Evolutionary conservation across 768 basidiomycete genomes (phyloP), one percentile per base, ranked within the genome.

Genomic region (Macrolepiota dolichaula): DNA sequence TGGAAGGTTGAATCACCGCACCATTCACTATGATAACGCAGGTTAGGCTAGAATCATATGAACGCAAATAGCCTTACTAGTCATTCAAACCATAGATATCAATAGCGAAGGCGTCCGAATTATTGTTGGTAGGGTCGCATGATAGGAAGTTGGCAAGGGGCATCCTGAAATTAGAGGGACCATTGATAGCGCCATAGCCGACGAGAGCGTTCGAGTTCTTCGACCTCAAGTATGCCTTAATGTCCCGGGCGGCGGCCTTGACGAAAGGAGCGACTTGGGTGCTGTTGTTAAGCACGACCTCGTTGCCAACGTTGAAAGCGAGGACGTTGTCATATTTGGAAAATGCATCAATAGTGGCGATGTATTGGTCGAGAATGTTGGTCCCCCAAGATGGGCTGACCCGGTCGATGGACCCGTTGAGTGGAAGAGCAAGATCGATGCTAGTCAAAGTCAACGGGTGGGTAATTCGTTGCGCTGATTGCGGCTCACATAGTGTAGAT

Each of bases 241-340:
- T 76, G 70, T 97, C 95, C 40, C 95, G 86, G 27, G 93, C 92
- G 24, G 95, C 95, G 40, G 94, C 94, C 72, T 95, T 96, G 69
- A 97, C 83, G 71, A 84, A 97, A 4, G 93, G 82, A 15, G 87
- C 85, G 10, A 88, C 84, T 32, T 75, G 77, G 15, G 91, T 91
- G 55, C 76, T 74, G 44, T 81, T 80, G 19, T 75, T 50, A 10
- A 79, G 70, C 25, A 81, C 80, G 35, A 87, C 89, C 74, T 96
- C 95, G 68, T 97, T 97, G 22, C 94, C 95, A 62, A 97, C 81
- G 69, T 96, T 96, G 76, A 81, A 96, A 11, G 87, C 94, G 59
- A 96, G 77, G 15, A 97, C 84, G 66, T 97, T 97, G 78, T 92
- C 85, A 67, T 96, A 97, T 71, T 91, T 85, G 69, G 79, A 80